A percentile compares a stretch with the other conserved stretches of the same genome.
These are phyloP conservation scores for Madurella fahalii DNA, from an alignment of 2,329 filamentous ascomycete species.

Conservation along the genomic window DNA sequence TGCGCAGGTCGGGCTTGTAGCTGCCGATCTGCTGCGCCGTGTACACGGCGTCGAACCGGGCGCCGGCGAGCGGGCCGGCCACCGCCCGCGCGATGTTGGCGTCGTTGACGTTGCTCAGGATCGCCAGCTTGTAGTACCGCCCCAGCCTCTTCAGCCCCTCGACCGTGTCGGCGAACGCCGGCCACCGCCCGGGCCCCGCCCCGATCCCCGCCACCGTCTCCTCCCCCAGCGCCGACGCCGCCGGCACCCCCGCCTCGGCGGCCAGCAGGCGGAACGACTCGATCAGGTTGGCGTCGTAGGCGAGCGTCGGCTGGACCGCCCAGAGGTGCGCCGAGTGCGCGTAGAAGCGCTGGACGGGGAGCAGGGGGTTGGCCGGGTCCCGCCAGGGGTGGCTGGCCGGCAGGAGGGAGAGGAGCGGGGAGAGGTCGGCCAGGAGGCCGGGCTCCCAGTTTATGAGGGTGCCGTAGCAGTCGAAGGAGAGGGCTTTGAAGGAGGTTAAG, in stretches of 20 bases:
- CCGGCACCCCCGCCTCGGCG: conserved; percentile 13
- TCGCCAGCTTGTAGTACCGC: conserved; percentile 53
- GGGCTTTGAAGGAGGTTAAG: conserved; percentile 34
- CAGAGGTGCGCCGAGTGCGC: conserved; percentile 49
- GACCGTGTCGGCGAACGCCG: conserved; percentile 55
- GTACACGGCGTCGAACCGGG: conserved; percentile 58
- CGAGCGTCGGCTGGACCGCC: conserved; percentile 48
- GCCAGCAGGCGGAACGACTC: conserved; percentile 45
- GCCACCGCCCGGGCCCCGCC: conserved; percentile 48
- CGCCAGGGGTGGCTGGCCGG: conserved; percentile 35
- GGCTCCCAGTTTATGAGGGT: conserved; percentile 75
- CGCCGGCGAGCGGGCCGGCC: conserved; percentile 41
- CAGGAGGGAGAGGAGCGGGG: conserved; percentile 44
- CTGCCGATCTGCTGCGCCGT: conserved; percentile 67
- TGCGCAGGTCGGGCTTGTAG: conserved; percentile 63
- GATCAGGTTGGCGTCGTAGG: conserved; percentile 58
- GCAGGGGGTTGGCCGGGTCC: conserved; percentile 33
- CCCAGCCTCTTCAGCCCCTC: conserved; percentile 47
- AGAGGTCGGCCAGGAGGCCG: conserved; percentile 55
- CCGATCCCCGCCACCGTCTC: conserved; percentile 47
- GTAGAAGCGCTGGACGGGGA: conserved; percentile 41
- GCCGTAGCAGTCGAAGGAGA: conserved; percentile 76
- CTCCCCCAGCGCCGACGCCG: conserved; percentile 28
- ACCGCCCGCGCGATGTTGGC: conserved; percentile 34
- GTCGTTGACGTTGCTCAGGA: conserved; percentile 58